A percentile compares a stretch with the other conserved stretches of the same genome.
Conservation (phyloP, 257 asterid genomes). For the Haberlea rhodopensis region DNA sequence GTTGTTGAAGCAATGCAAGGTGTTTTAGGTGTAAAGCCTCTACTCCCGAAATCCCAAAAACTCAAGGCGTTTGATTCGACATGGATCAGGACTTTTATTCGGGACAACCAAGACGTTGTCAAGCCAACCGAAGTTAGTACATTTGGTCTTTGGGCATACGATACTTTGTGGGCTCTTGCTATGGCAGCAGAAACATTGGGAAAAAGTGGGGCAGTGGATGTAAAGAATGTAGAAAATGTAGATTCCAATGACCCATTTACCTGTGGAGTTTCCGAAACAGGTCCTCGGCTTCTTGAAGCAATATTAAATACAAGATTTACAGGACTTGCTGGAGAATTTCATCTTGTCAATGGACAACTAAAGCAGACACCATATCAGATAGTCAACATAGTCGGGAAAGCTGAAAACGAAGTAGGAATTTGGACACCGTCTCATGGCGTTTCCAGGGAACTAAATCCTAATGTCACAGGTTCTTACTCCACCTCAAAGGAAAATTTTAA, state of each 20-base stretch:
- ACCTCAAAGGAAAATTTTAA: slow-evolving; percentile 9
- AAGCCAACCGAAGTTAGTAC: slow-evolving; percentile 19
- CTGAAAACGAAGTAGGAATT: slow-evolving; percentile 34
- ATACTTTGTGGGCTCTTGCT: slow-evolving; percentile 48
- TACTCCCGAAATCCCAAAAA: slow-evolving; percentile 17
- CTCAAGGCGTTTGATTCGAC: slow-evolving; percentile 10
- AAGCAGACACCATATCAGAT: slow-evolving; percentile 23
- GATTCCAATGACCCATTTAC: slow-evolving; percentile 16
- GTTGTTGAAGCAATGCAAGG: slow-evolving; percentile 35
- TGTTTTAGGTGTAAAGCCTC: slow-evolving; percentile 37
- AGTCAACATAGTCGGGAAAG: slow-evolving; percentile 26
- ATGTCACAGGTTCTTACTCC: not conserved
- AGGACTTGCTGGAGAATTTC: slow-evolving; percentile 33
- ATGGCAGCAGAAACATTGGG: slow-evolving; percentile 48
- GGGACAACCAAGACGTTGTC: slow-evolving; percentile 7
- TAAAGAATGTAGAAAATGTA: slow-evolving; percentile 17
- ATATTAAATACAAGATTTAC: slow-evolving; percentile 21
- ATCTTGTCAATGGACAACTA: slow-evolving; percentile 27
- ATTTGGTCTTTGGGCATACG: slow-evolving; percentile 41
- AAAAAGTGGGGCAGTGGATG: not conserved
- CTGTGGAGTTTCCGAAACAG: slow-evolving; percentile 24
- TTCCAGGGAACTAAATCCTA: slow-evolving; percentile 21
- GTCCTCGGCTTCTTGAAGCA: slow-evolving; percentile 28
- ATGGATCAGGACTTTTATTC: slow-evolving; percentile 14
- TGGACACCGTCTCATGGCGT: slow-evolving; percentile 35